A percentile compares a stretch with the other conserved stretches of the same genome.
Conservation (phyloP, 139 green algal species). For the Deuterostichococcus epilithicus region DNA sequence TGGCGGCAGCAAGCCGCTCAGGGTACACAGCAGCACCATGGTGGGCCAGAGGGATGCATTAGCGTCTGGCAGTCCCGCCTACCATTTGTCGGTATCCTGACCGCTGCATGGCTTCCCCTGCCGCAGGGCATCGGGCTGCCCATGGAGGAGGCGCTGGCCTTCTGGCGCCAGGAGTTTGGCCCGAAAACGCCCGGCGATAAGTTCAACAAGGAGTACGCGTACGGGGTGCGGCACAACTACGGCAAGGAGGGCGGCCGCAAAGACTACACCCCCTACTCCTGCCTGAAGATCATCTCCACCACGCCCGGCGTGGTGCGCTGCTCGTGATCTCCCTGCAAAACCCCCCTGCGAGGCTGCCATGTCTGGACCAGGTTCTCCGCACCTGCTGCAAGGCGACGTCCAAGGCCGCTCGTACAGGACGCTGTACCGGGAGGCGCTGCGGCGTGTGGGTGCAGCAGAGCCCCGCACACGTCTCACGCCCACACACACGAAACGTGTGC, state of each 20-base stretch:
- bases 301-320: constrained; percentile 52
- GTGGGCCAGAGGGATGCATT: too few relatives aligned
- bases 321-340: too few relatives aligned
- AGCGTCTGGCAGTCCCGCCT: too few relatives aligned
- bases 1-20: too few relatives aligned
- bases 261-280: constrained; percentile 88
- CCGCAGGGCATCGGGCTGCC: constrained; percentile 57
- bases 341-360: too few relatives aligned
- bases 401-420: too few relatives aligned
- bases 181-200: constrained; percentile 65
- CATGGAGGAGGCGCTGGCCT: constrained; percentile 88
- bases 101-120: too few relatives aligned
- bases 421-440: too few relatives aligned
- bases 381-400: too few relatives aligned
- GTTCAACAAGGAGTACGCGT: constrained; percentile 97
- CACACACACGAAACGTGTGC: neutral
- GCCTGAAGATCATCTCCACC: constrained; percentile 78
- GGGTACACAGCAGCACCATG: too few relatives aligned
- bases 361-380: too few relatives aligned
- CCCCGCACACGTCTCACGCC: neutral
- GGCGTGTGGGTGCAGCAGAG: neutral
- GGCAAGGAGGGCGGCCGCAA: constrained; percentile 92
- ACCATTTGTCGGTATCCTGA: too few relatives aligned
- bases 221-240: constrained; percentile 97
- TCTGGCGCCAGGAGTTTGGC: constrained; percentile 85